Evolutionary conservation across 768 basidiomycete genomes (phyloP).

Genomic region (Mycena olivaceomarginata): DNA sequence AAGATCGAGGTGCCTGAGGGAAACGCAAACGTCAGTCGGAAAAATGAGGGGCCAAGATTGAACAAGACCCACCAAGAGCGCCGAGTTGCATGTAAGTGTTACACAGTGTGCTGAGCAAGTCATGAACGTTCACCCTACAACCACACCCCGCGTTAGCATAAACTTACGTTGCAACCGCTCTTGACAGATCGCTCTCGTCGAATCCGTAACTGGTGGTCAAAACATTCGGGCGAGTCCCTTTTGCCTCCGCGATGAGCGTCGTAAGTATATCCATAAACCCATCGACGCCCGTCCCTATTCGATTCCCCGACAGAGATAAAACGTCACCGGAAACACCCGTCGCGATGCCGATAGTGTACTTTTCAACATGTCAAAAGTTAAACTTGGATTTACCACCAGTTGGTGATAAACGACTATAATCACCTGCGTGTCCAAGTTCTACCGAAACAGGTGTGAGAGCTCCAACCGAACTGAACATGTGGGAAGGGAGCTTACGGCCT

Average conservation of each 20-base stretch:
- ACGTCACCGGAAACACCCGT: background rate
- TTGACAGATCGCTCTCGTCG: constrained; percentile 57
- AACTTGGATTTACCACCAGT: too few relatives aligned
- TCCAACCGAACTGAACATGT: too few relatives aligned
- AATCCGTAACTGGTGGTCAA: constrained; percentile 48
- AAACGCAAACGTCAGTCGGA: background rate
- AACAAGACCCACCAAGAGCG: constrained; percentile 52
- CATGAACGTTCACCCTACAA: too few relatives aligned
- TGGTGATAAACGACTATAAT: too few relatives aligned
- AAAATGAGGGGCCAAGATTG: rapidly evolving
- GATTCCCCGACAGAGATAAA: too few relatives aligned
- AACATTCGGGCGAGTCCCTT: constrained; percentile 43
- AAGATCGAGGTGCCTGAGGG: constrained; percentile 58
- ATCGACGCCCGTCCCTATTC: too few relatives aligned
- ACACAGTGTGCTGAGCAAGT: constrained; percentile 44
- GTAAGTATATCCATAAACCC: constrained; percentile 50
- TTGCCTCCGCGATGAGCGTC: constrained; percentile 33
- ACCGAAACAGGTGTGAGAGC: too few relatives aligned
- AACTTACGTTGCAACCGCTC: constrained; percentile 25
- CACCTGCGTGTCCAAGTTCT: too few relatives aligned
- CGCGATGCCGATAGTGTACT: too few relatives aligned
- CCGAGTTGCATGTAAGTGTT: constrained; percentile 61
- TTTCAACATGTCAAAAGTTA: too few relatives aligned
- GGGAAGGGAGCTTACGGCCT: constrained; percentile 49
- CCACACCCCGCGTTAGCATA: too few relatives aligned